These are phyloP conservation scores for Leucosporidium yakuticum DNA, from an alignment of 768 basidiomycete genomes.

Conservation along the genomic window DNA sequence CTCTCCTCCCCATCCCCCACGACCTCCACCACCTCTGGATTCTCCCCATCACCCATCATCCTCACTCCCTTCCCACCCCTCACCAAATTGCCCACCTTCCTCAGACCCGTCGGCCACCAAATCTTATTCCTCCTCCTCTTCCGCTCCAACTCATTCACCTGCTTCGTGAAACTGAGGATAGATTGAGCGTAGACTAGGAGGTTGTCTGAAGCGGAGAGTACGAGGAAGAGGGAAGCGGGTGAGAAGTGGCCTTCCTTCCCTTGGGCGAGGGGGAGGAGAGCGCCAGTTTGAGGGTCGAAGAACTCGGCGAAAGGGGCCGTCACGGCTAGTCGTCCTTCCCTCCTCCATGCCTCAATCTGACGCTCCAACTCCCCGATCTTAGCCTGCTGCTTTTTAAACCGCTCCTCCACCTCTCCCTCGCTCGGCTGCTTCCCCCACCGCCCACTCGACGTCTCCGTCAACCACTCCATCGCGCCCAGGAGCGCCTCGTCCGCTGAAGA, in stretches of 20 bases:
- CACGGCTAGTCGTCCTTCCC: conserved; percentile 44
- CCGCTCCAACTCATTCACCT: conserved; percentile 44
- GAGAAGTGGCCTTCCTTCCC: conserved; percentile 35
- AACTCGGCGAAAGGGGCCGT: conserved; percentile 49
- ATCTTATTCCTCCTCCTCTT: conserved; percentile 47
- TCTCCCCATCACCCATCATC: neutral
- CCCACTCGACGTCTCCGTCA: conserved; percentile 33
- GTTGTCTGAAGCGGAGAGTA: conserved; percentile 52
- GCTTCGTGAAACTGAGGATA: conserved; percentile 45
- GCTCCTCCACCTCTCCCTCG: neutral
- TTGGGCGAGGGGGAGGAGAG: conserved; percentile 20
- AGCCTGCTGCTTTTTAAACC: neutral
- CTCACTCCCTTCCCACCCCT: conserved; percentile 1
- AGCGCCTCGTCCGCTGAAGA: conserved; percentile 33
- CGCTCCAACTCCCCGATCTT: conserved; percentile 29
- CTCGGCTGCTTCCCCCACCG: conserved; percentile 5
- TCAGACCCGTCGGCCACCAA: conserved; percentile 53
- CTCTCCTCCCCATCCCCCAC: conserved; percentile 5
- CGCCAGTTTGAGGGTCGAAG: conserved; percentile 41
- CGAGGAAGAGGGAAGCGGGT: conserved; percentile 48
- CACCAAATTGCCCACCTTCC: conserved; percentile 41
- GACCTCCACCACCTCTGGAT: conserved; percentile 14
- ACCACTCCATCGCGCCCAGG: conserved; percentile 39
- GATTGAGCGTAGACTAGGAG: conserved; percentile 47
- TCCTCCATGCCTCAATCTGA: conserved; percentile 34